These are phyloP conservation scores for Xylaria sp. DNA, from an alignment of 2,329 filamentous ascomycete species.

Conservation along the genomic window DNA sequence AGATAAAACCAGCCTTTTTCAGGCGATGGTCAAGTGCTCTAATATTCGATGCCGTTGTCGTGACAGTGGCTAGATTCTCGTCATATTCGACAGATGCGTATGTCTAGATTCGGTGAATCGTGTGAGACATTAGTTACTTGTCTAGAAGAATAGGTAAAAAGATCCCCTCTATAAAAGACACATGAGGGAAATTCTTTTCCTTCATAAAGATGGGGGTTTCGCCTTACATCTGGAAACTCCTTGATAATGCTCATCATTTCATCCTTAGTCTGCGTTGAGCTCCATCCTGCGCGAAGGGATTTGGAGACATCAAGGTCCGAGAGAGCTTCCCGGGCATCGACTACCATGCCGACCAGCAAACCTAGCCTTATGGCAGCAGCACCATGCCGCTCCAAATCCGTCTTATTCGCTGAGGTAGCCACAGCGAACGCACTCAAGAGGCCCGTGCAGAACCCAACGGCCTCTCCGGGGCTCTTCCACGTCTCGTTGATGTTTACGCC, in stretches of 20 bases:
- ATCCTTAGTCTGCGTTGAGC: constrained; percentile 35
- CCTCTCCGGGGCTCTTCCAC: constrained; percentile 32
- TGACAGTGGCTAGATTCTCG: constrained; percentile 52
- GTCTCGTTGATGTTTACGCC: constrained; percentile 7
- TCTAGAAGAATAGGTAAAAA: neutral
- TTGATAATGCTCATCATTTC: constrained; percentile 32
- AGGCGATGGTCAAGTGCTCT: constrained; percentile 42
- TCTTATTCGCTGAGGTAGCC: constrained; percentile 43
- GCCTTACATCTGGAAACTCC: constrained; percentile 24
- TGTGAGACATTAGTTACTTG: constrained; percentile 33
- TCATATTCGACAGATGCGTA: constrained; percentile 44
- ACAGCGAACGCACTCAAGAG: constrained; percentile 53
- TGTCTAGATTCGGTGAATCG: constrained; percentile 18
- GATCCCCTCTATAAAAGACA: neutral
- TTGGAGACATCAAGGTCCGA: constrained; percentile 21
- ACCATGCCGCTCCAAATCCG: constrained; percentile 50
- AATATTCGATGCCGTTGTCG: constrained; percentile 36
- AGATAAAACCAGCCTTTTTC: constrained; percentile 43
- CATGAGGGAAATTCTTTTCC: neutral
- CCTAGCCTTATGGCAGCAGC: constrained; percentile 53
- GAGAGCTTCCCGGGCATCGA: constrained; percentile 50
- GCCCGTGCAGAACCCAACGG: constrained; percentile 54
- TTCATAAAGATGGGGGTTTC: neutral
- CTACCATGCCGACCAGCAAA: constrained; percentile 51
- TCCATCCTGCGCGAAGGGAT: constrained; percentile 43